phyloP scores from a whole-genome alignment of 495 filamentous ascomycete genomes.

The Trichoderma reesei region DNA sequence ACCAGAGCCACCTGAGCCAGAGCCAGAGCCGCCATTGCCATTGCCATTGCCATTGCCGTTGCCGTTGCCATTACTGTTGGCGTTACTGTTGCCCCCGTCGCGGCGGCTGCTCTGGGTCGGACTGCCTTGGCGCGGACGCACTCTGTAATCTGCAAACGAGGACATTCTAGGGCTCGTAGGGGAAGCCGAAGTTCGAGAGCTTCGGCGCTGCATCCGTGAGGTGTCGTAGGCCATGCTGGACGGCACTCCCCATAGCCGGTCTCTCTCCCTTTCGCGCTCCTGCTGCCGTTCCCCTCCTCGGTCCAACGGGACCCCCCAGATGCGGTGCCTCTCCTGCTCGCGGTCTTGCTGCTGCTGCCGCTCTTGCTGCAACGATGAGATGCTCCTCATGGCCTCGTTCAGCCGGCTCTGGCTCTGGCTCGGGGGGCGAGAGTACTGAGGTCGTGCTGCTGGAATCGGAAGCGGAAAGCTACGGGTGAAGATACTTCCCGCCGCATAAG shows the following conservation, averaged over 20 bases:
- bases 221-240: constrained; percentile 3
- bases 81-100: constrained; percentile 12
- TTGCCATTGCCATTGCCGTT: too few species aligned
- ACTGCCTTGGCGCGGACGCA: constrained; percentile 17
- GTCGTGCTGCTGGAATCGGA: background rate
- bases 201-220: constrained; percentile 5
- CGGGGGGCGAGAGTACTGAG: constrained; percentile 1
- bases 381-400: constrained; percentile 7
- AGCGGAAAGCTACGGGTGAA: background rate
- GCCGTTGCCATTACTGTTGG: background rate
- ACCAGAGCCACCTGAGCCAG: background rate
- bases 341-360: constrained; percentile 1
- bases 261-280: background rate
- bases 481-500: background rate
- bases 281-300: background rate
- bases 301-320: background rate
- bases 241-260: background rate
- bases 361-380: constrained; percentile 2
- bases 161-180: constrained; percentile 15
- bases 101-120: constrained; percentile 19
- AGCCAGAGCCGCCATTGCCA: too few species aligned
- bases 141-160: constrained; percentile 14
- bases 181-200: constrained; percentile 13
- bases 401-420: constrained; percentile 5
- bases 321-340: constrained; percentile 3